Evolutionary conservation across 139 green algal genomes (phyloP), one percentile per base, ranked within the genome.

Genomic region (Volvox reticuliferus): DNA sequence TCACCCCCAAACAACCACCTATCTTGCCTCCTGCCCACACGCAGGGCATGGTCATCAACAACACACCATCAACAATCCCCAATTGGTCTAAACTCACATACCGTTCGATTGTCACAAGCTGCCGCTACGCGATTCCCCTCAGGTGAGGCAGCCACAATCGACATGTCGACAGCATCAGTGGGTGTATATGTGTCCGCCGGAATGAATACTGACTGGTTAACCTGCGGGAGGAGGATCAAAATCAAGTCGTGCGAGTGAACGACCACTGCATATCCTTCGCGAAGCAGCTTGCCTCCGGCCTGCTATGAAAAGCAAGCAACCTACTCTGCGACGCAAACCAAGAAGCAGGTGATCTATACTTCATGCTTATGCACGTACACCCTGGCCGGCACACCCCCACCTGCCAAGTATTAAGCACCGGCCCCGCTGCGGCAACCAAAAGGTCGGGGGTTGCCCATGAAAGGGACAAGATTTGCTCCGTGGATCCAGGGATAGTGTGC

Each of bases 121-220:
- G 91, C 92, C 87, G 92, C 86, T n/a, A 95, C 37, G 61, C 91
- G 63, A 19, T n/a, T 20, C 9, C 92, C 73, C 32, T 92, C 69
- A 16, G 89, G 87, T 62, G 85, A 90, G 16, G 82, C 26, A 16
- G 87, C 44, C 3, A 88, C 13, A 73, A 79, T 55, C 69, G 75
- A 32, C 36, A 91, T 80, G 44, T 86, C 88, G 14, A 87, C 91
- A 36, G 67, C 81, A 0, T 88, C 85, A 26, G 94, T 94, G 13
- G 92, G 86, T 37, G 82, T 94, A 91, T 97, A 98, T 80, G 94
- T 78, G 44, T 87, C 86, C 2, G 65, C 35, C 28, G 78, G 61
- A 30, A 82, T 73, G 17, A 76, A 89, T 24, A 86, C 26, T 50
- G 93, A 77, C n/a, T 91, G 86, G 50, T 13, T 83, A 18, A 90